Evolutionary conservation across 78 protist genomes (phyloP).

Genomic region (Paulinella micropora): DNA sequence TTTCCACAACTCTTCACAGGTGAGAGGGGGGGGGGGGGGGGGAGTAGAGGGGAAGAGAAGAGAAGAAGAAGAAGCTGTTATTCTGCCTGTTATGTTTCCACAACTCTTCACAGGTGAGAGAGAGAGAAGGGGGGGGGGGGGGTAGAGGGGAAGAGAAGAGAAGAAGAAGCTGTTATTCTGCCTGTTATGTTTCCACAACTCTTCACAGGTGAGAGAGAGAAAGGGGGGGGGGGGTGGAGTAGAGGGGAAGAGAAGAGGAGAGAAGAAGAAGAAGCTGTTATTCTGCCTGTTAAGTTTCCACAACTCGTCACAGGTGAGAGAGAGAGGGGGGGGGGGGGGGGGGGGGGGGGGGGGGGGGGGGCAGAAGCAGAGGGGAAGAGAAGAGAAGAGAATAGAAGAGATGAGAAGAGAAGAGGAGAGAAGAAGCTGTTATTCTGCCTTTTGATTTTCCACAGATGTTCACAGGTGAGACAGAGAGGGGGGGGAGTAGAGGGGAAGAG

Average conservation of each 20-base stretch:
- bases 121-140: neutral
- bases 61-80: neutral
- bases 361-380: neutral
- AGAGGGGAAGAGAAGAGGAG: neutral
- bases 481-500: neutral
- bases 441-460: too few relatives aligned
- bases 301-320: neutral
- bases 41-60: neutral
- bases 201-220: neutral
- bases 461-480: neutral
- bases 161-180: neutral
- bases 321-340: neutral
- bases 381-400: too few relatives aligned
- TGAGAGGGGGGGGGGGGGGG: slow-evolving; percentile 21
- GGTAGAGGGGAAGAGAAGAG: neutral
- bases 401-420: too few relatives aligned
- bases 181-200: neutral
- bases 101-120: neutral
- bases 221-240: neutral
- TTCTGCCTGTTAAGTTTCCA: neutral
- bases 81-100: neutral
- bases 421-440: too few relatives aligned
- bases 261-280: neutral
- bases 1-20: slow-evolving; percentile 19
- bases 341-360: neutral